These are phyloP conservation scores for Blechomonas ayalai DNA, from an alignment of 208 protist species.

Conservation along the genomic window DNA sequence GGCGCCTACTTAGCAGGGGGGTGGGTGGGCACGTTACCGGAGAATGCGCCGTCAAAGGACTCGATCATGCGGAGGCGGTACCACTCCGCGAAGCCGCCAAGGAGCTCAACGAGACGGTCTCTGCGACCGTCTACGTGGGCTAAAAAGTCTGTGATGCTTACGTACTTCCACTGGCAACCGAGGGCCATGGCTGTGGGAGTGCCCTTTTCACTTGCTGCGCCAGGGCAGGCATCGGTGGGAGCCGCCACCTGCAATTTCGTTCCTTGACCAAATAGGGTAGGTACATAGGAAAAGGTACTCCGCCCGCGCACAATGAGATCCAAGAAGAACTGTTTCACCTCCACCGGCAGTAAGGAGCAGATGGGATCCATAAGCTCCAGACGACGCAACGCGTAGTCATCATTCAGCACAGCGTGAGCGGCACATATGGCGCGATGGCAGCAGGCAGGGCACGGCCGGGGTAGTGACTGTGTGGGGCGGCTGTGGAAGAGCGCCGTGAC, in stretches of 20 bases:
- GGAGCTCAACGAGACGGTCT: constrained; percentile 31
- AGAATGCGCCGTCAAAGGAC: constrained; percentile 29
- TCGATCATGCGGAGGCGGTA: constrained; percentile 64
- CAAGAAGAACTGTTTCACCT: constrained; percentile 30
- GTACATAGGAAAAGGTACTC: constrained; percentile 27
- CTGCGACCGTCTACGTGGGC: constrained; percentile 19
- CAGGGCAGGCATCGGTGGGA: no score
- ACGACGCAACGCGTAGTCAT: constrained; percentile 12
- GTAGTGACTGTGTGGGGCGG: neutral
- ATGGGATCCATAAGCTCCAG: constrained; percentile 16
- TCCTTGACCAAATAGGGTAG: no score
- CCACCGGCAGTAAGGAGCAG: constrained; percentile 17
- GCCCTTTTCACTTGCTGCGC: no score
- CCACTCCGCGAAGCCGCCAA: constrained; percentile 72
- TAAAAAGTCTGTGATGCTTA: constrained; percentile 33
- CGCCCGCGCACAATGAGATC: constrained; percentile 23
- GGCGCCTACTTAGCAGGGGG: no score
- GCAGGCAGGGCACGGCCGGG: constrained; percentile 12
- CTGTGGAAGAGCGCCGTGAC: neutral
- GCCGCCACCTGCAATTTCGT: no score
- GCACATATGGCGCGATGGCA: constrained; percentile 3
- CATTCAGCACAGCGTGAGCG: constrained; percentile 16
- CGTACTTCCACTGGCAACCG: no score
- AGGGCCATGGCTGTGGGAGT: no score
- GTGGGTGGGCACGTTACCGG: no score